Conservation (phyloP, 495 filamentous ascomycete genomes). For the Paragyromitra xinjiangensis region DNA sequence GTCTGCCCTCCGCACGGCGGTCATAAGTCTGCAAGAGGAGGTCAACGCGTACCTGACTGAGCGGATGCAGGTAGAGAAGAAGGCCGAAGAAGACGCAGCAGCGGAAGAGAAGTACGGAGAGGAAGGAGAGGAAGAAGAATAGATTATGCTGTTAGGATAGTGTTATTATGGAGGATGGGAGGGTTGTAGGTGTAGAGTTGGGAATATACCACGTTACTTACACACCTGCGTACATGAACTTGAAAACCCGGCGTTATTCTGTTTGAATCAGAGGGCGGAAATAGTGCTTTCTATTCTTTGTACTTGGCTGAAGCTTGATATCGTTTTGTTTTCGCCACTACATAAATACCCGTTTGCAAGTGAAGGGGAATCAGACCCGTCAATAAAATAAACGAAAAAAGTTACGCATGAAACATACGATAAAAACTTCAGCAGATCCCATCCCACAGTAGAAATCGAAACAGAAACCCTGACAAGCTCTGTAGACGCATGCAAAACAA, state of each 20-base stretch:
- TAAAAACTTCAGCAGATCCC: conserved; percentile 26
- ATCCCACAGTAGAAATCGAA: conserved; percentile 29
- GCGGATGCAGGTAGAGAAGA: conserved; percentile 89
- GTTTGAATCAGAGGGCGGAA: neutral
- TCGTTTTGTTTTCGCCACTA: neutral
- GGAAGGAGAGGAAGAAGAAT: conserved; percentile 81
- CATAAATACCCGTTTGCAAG: conserved; percentile 7
- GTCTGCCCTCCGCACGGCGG: conserved; percentile 68
- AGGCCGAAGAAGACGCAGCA: conserved; percentile 58
- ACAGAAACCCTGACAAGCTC: conserved; percentile 22
- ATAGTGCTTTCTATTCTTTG: conserved; percentile 9
- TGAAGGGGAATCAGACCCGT: conserved; percentile 14
- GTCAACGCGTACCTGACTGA: conserved; percentile 85
- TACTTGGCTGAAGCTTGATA: neutral
- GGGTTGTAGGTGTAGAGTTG: conserved; percentile 61
- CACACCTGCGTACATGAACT: neutral
- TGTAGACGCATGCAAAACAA: conserved; percentile 23
- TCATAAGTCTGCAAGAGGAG: conserved; percentile 70
- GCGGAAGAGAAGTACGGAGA: conserved; percentile 63
- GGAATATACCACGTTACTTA: conserved; percentile 19
- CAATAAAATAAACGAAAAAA: conserved; percentile 34
- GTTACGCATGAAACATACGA: conserved; percentile 53
- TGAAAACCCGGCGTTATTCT: neutral
- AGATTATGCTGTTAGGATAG: conserved; percentile 68
- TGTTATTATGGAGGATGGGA: neutral